Conservation (phyloP, 441 rosid genomes). For the Jatropha podagrica region DNA sequence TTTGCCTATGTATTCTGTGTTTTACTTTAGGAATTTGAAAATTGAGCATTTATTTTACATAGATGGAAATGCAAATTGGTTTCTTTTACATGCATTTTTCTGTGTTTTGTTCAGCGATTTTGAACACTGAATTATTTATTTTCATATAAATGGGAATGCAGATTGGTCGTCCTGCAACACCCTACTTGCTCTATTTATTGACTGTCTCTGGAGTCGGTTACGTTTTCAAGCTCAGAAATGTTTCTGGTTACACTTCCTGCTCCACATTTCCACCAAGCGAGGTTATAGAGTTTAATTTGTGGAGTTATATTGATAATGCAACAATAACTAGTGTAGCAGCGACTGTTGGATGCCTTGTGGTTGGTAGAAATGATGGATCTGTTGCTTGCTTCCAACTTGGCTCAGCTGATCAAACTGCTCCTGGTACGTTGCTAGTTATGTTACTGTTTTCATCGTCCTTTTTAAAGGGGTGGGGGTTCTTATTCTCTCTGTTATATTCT, state of each 20-base stretch:
- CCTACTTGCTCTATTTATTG: conserved; percentile 54
- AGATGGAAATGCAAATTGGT: too few species aligned
- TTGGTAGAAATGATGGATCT: conserved; percentile 77
- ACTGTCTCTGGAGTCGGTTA: conserved; percentile 73
- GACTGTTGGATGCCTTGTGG: conserved; percentile 50
- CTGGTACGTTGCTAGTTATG: conserved; percentile 46
- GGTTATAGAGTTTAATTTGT: conserved; percentile 48
- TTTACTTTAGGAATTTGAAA: not conserved
- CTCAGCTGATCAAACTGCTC: conserved; percentile 40
- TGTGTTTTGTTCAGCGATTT: not conserved
- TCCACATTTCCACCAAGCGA: conserved; percentile 50
- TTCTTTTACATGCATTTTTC: not conserved
- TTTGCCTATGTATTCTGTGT: not conserved
- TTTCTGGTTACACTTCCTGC: conserved; percentile 43
- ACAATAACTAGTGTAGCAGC: conserved; percentile 61
- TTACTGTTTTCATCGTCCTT: not conserved
- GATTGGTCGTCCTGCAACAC: conserved; percentile 36
- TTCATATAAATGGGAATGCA: conserved; percentile 30
- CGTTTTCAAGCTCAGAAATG: conserved; percentile 49
- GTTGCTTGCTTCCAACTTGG: conserved; percentile 62
- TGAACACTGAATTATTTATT: not conserved
- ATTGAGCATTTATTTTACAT: too few species aligned
- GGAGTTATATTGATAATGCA: conserved; percentile 32
- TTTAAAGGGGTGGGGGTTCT: too few species aligned
- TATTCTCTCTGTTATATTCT: not conserved